Evolutionary conservation across 495 filamentous ascomycete species (phyloP).

Genomic region (Hypoxylon intermedium): DNA sequence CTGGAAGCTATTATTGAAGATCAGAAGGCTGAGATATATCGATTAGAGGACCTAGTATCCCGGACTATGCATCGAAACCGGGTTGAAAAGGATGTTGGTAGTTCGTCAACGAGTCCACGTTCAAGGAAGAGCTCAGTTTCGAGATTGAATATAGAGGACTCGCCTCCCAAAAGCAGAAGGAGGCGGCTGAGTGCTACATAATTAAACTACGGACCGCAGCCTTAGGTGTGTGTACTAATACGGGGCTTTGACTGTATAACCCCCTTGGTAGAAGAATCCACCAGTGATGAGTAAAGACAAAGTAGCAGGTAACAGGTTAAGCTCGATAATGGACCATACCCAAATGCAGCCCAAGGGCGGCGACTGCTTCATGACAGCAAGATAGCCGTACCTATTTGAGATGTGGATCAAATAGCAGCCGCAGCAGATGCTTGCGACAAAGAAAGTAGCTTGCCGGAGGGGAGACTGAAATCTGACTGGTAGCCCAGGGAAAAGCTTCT

Average conservation of each 20-base stretch:
- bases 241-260: constrained; percentile 59
- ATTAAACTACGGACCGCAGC: no score
- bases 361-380: constrained; percentile 89
- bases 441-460: constrained; percentile 68
- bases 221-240: constrained; percentile 28
- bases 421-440: constrained; percentile 56
- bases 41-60: constrained; percentile 40
- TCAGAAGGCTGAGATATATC: constrained; percentile 42
- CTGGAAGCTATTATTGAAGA: constrained; percentile 37
- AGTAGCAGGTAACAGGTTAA: constrained; percentile 72
- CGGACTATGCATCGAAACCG: constrained; percentile 38
- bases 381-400: constrained; percentile 79
- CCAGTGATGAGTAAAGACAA: constrained; percentile 65
- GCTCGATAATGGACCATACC: constrained; percentile 92
- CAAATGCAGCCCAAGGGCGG: constrained; percentile 89
- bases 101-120: constrained; percentile 14
- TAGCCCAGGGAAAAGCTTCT: constrained; percentile 52
- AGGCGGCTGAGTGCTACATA: constrained; percentile 16
- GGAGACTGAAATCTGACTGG: constrained; percentile 52
- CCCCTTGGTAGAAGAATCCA: constrained; percentile 73
- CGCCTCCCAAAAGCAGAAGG: constrained; percentile 3
- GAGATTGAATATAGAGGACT: background rate
- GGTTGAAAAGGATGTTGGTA: constrained; percentile 2
- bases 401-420: constrained; percentile 83
- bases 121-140: background rate